Evolutionary conservation across 768 basidiomycete species (phyloP), one percentile per base, ranked within the genome.

Genomic region (Leccinum fibrillosum): DNA sequence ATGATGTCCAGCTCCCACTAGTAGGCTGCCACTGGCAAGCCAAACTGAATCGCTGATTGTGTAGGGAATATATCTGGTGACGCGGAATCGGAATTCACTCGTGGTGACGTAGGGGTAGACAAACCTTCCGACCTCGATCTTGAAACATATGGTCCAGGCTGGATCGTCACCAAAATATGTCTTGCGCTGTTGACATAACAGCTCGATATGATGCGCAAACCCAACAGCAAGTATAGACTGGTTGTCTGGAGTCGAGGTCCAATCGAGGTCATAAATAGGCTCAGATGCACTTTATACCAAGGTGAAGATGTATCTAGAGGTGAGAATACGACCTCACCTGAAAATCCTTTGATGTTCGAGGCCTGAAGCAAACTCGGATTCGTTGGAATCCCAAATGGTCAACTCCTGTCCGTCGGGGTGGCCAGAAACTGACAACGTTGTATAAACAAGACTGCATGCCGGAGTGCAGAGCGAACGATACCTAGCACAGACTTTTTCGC

Each of bases 331-430:
- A 42, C 62, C 77, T 62, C 66, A 92, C 91, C 76, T 78, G 59
- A 83, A 86, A 13, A 83, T 70, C 39, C 79, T 77, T 44, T 80
- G 78, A 68, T 87, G 89, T 71, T 97, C 95, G 50, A 95, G 76
- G 2, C 95, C 95, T 5, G 90, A 88, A 8, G 92, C 86, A 72
- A 98, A 98, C 72, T 96, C 92, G 17, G 91, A 94, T 71, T 91
- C 90, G 53, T 89, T 89, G 0, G 94, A 97, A 72, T 98, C 94
- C 96, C 96, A 98, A 17, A 98, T 93, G 0, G 93, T 94, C 49
- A 98, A 72, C 67, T 95, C 92, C 58, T 90, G 81, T 1, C 88
- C 88, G 19, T 83, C 81, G 0, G 77, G 65, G 15, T 75, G 70
- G 5, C 80, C 75, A 13, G 88, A 84, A 60, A 93, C 92, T 94